phyloP scores from a whole-genome alignment of 768 basidiomycete species.

The Mycena venus region DNA sequence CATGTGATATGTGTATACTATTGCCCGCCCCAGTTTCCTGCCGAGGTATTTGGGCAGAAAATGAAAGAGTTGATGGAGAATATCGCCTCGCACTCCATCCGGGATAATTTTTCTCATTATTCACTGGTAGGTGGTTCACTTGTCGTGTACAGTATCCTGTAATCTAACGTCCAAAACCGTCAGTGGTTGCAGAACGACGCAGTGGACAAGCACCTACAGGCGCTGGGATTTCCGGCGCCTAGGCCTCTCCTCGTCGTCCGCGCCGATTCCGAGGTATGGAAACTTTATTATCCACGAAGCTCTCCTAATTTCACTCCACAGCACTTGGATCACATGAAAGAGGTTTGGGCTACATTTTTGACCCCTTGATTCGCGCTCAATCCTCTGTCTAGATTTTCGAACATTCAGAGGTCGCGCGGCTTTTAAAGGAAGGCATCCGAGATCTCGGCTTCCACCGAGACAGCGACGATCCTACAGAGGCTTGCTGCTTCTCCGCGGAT shows the following conservation, averaged over 20 bases:
- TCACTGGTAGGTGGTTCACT: conserved; percentile 13
- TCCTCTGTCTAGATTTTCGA: conserved; percentile 19
- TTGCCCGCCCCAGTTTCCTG: conserved; percentile 17
- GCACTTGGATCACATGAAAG: conserved; percentile 24
- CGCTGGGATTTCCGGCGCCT: conserved; percentile 18
- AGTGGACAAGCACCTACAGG: conserved; percentile 23
- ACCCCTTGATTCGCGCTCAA: background rate
- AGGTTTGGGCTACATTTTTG: conserved; percentile 6
- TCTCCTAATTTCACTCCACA: conserved; percentile 4
- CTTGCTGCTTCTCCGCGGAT: conserved; percentile 20
- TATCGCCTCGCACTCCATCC: conserved; percentile 9
- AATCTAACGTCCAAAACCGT: conserved; percentile 3
- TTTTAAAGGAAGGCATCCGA: background rate
- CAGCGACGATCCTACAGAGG: background rate
- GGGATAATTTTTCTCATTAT: conserved; percentile 11
- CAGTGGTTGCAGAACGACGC: conserved; percentile 24
- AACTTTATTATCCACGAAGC: background rate
- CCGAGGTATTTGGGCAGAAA: conserved; percentile 7
- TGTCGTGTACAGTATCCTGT: background rate
- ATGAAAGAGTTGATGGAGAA: conserved; percentile 21
- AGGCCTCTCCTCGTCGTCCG: conserved; percentile 25
- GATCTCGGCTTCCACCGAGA: conserved; percentile 21
- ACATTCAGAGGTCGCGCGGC: conserved; percentile 13
- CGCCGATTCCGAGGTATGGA: conserved; percentile 12
- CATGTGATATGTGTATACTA: conserved; percentile 16